Base-by-base conservation (phyloP, 1,284 basidiomycete species). In the Athelia sp. region DNA sequence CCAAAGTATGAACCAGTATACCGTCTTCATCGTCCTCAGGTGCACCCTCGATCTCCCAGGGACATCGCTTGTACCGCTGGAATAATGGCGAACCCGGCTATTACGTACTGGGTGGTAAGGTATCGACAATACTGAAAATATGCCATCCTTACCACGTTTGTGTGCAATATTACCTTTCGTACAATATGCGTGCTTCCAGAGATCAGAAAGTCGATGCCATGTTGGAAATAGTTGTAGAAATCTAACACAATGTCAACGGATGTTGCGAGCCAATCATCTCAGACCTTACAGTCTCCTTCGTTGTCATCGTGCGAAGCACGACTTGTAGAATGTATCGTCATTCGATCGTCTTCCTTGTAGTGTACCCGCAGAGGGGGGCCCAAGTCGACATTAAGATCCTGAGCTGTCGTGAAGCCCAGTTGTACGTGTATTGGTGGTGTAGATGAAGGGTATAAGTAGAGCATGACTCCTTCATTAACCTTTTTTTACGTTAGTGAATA, bases 151-250 rank as follows among this genome's bases (percentile, higher is more conserved):
- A n/a, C n/a, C 52, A 93, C 80, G 58, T 94, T 95, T 1, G 91
- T 82, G 62, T 95, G 90, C 3, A 90, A 67, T 21, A 94, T 74
- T 43, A 94, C 85, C 74, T 95, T 95, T 61, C 76, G 80, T n/a
- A 94, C 87, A 2, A 78, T 58, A 59, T 90, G 86, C 0, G 77
- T 80, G 15, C 74, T 70, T 17, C 86, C 84, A 2, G 83, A 86
- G 31, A 94, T 73, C 19, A 93, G 74, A 55, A 93, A 89, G 61
- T 95, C 92, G 11, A 95, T 66, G 1, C 92, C 92, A 59, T 90
- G 81, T 58, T 92, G 87, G 56, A 94, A 92, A 62, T 94, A 95
- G 62, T 94, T 94, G 70, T 91, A 93, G 66, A 94, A 95, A 65
- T 92, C 89, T 89, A 52, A 4, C 43, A 14, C 21, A 36, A 43